Base-by-base conservation (phyloP, 306 rosid genomes). In the Cucumis hystrix region DNA sequence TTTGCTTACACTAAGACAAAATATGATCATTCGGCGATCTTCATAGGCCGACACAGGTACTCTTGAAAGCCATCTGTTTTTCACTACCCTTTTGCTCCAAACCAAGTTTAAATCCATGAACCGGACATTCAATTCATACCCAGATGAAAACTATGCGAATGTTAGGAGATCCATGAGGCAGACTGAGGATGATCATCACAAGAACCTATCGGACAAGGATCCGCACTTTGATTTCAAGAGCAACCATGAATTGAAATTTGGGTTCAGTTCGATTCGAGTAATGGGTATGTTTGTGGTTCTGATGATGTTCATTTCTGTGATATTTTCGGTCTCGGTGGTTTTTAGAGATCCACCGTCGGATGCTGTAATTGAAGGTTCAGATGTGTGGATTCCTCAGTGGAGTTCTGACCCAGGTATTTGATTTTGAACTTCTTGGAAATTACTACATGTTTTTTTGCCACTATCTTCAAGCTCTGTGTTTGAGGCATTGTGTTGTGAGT, bases 331-430 rank as follows among this genome's bases (percentile, higher is more conserved):
- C 65, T 85, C 91, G 25, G 81, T 88, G 20, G 89, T 93, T 80
- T 87, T 92, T 63, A 87, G 84, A 68, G 97, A 88, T 81, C 97
- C 93, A 3, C 97, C 97, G 18, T 90, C 93, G 0, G 92, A 92
- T 85, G 89, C 80, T 17, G 89, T 86, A 15, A 57, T 15, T 9
- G 85, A 85, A 60, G 69, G 80, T 75, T 82, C 86, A 2, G 60
- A 82, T 30, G 5, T 78, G 33, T 21, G 79, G 64, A 45, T 82
- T 66, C 69, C 83, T 83, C 78, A 79, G 77, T 30, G 58, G 55
- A 55, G 80, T 12, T 25, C 80, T 55, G 76, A 74, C 2, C 59
- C 82, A 84, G 90, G 97, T 92, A 70, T 37, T 72, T 73, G 13
- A 16, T 64, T 77, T 14, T 77, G 15, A 6, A 25, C 59, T 64